Evolutionary conservation across 1,284 basidiomycete species (phyloP), one percentile per base, ranked within the genome.

Genomic region (Trametes pubescens): DNA sequence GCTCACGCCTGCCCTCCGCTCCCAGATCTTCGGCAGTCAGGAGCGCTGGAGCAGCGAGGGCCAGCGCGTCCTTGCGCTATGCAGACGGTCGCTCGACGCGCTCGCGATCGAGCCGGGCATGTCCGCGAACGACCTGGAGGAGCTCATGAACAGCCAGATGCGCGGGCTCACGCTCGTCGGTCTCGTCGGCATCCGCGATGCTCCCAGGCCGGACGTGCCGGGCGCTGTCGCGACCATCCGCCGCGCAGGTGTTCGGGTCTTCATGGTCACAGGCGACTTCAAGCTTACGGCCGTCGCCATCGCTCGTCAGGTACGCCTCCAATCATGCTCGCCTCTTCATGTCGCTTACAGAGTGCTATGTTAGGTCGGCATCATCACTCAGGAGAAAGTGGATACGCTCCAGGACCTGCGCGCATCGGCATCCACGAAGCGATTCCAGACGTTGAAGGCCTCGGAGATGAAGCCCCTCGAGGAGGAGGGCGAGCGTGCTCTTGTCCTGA

Each of bases 221-320:
- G 82, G 85, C 34, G 83, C 84, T 3, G 80, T 86, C 35, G 61
- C 75, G 14, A 60, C 84, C 76, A 80, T 80, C 71, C 81, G 89
- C 26, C 75, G 82, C 9, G 89, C 89, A 2, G 87, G 87, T 8
- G 85, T 88, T 53, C 79, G 88, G 22, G 86, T 91, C 68, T 84
- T 86, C 71, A 88, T 91, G 81, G 88, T 92, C 60, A 91, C 90
- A 1, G 90, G 89, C 73, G 85, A 87, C 72, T 84, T 86, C 70
- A 79, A 81, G 29, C 67, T 73, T 18, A 85, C 84, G 0, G 86
- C 86, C 1, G 79, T 83, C 1, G 86, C 90, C 0, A 91, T 92
- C 64, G 89, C 88, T 11, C 77, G 75, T 8, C 80, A 84, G 67
- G 84, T 82, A 26, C 83, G 86, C 38, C n/a, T n/a, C 86, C 88